Percentiles rank a stretch among this genome's conserved stretches.
Conservation (phyloP, 345 rosid species). For the Salix dunnii region DNA sequence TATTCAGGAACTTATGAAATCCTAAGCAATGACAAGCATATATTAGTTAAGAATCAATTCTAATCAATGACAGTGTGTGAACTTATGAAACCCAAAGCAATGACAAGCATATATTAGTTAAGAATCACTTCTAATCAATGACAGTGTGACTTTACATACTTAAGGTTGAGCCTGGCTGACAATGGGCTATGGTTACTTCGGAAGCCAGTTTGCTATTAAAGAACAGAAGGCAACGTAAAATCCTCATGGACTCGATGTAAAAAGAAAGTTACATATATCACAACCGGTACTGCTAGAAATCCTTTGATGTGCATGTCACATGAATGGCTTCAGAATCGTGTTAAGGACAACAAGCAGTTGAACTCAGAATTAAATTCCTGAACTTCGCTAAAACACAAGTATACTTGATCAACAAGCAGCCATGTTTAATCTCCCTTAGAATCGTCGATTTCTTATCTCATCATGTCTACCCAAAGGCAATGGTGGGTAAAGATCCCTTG, state of each 20-base stretch:
- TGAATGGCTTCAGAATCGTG: conserved; percentile 3
- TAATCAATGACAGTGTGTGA: too few relatives aligned
- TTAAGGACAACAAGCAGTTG: conserved; percentile 24
- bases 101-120: background rate
- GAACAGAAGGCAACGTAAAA: too few relatives aligned
- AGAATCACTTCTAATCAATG: background rate
- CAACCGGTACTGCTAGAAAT: background rate
- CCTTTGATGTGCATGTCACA: background rate
- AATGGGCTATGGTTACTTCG: background rate
- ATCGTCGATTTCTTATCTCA: conserved; percentile 8
- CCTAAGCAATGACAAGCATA: background rate
- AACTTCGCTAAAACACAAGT: background rate
- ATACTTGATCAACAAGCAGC: background rate
- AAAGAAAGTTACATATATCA: background rate
- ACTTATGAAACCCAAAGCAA: too few relatives aligned
- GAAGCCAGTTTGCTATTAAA: background rate
- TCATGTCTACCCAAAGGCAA: conserved; percentile 34
- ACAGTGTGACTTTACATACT: too few relatives aligned
- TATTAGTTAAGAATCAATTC: background rate
- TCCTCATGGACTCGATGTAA: background rate
- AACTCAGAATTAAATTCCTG: background rate
- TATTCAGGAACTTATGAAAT: background rate
- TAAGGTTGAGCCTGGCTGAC: too few relatives aligned
- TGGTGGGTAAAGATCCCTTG: conserved; percentile 46
- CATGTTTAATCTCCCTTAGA: background rate